Base-by-base conservation (phyloP, 805 yeast genomes). In the Kuraishia borneana region DNA sequence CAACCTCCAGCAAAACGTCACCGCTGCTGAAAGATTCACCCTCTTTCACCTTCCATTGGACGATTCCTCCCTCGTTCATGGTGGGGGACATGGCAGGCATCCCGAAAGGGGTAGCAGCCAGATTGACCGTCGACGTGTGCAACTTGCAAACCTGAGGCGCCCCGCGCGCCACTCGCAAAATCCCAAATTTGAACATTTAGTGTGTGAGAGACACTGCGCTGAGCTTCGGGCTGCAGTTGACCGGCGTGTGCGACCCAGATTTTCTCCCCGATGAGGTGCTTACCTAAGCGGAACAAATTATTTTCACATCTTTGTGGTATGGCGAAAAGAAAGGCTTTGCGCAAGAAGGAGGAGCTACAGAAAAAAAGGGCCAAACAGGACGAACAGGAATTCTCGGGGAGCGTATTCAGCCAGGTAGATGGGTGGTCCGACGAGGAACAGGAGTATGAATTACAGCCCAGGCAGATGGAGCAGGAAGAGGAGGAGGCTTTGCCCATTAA, bases 41-140 rank as follows among this genome's bases (percentile, higher is more conserved):
- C 33, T 70, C 79, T 54, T 87, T 77, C 48, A 77, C 66, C 53
- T 84, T 83, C 98, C 98, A 89, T 36, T 75, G 68, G 9, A 85
- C 83, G 42, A 89, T 71, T 5, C 95, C 96, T 27, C 98, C 98
- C 52, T 78, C 83, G 21, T 87, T 85, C 98, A 89, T 89, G 5
- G 98, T 89, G 29, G 98, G 98, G 4, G 96, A 88, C 96, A 89
- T 84, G 18, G 98, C 96, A 3, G 98, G 98, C 97, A 89, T 89
- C 35, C 67, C 76, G 61, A 84, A 85, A 25, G 63, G 57, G 16
- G 61, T 50, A 4, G 70, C 74, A 2, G 60, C 68, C 27, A 35
- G 30, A 32, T 43, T 41, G 5, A 37, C 33, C 9, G 44, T 36
- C n/a, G 54, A 40, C 12, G 42, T 33, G 40, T 59, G 63, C 43